Base-by-base conservation (phyloP, 768 basidiomycete genomes). In the Fistulinella prunicolor region DNA sequence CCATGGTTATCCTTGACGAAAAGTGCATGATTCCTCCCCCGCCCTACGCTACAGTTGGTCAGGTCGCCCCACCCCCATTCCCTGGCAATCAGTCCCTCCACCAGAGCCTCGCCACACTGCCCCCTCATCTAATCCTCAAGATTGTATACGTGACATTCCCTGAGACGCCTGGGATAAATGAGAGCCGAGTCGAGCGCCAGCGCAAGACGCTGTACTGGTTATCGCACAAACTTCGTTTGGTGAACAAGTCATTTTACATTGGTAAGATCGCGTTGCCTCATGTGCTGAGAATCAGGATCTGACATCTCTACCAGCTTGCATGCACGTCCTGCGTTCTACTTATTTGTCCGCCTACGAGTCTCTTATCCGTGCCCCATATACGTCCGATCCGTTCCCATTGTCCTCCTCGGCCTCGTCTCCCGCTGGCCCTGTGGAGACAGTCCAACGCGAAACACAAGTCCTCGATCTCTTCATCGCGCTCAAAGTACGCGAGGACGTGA, bases 401-500 rank as follows among this genome's bases (percentile, higher is more conserved):
- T 66, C 66, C 24, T 61, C 70, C 17, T 57, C 53, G 50, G 66
- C 61, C 10, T 32, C 57, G 28, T 56, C 62, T 37, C 23, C 51
- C 10, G 34, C 51, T 21, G 55, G 52, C n/a, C 55, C 70, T 0
- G 57, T 80, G 6, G 68, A 72, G 19, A 73, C 77, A 24, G 40
- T 77, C 28, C 88, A 90, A 58, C 81, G 89, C 51, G 89, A 92
- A 62, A 88, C 89, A 0, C 66, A 70, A 46, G 76, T 85, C 16
- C 77, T 93, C 19, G 90, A 93, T 70, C 75, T 76, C 49, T 91
- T 87, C 73, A 85, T 93, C 40, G 80, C 82, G 3, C 77, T 92
- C 59, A 87, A 86, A 66, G 84, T 87, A 44, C 81, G 79, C 19
- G 85, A 91, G 60, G 90, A 92, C 66, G 76, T 90, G 37, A 83